Evolutionary conservation across 345 rosid genomes (phyloP), one percentile per base, ranked within the genome.

Genomic region (Lepidium africanum): DNA sequence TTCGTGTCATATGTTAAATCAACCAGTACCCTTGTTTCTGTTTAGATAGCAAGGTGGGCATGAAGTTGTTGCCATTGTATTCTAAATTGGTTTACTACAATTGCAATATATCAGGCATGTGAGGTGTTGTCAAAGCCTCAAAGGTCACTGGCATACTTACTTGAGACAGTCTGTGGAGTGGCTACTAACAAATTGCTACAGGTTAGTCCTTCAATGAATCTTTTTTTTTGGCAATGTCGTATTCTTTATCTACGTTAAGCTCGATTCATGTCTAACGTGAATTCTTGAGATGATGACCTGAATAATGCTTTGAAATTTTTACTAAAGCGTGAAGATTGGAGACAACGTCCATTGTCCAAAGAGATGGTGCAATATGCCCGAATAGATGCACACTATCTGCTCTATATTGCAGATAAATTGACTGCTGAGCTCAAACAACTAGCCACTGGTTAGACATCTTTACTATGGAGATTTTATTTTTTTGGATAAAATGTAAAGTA

Each of bases 281-380:
- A 17, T 9, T 47, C 3, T 47, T 19, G 53, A 48, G 12, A 15
- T 7, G n/a, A 5, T 36, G 30, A 3, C 45, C 14, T 17, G 15
- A 37, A 37, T 11, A 3, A 12, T 38, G 33, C 62, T 38, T 57
- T 57, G 35, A 57, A 2, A 21, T 73, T 59, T 70, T 40, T 47
- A 54, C 50, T 74, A 68, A 73, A 94, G 96, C 99, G 89, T 77
- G 96, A 91, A 82, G 99, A 94, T 73, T 91, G 99, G 97, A 94
- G 99, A 82, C 97, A 87, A 45, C 90, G 97, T n/a, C 99, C 95
- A 1, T 62, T 88, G 17, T 81, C 96, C 5, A 70, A 64, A 50
- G 95, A 87, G 63, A 90, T 94, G 97, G 76, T 88, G 72, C 82
- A 62, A 40, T 87, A 91, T 82, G 97, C 97, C 39, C 81, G 79